Conservation (phyloP, 2,329 filamentous ascomycete species). For the Botrytis porri region DNA sequence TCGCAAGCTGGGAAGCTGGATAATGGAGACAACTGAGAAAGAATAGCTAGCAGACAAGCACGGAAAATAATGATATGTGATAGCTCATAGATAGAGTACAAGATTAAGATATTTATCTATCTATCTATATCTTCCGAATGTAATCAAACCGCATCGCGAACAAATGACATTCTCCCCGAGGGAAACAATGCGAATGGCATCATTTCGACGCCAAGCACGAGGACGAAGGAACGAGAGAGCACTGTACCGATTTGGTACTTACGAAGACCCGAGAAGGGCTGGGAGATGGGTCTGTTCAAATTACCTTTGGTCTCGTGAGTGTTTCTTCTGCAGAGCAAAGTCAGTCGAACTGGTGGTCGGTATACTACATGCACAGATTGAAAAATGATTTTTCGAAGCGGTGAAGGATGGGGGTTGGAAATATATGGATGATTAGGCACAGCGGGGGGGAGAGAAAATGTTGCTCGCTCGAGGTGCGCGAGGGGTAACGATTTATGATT, state of each 20-base stretch:
- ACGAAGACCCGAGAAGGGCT: conserved; percentile 1
- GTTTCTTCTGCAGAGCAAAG: not conserved
- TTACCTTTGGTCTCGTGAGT: conserved; percentile 13
- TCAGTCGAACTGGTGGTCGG: not conserved
- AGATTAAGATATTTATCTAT: not conserved
- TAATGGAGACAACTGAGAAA: not conserved
- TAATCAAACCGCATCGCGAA: not conserved
- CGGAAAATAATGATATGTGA: not conserved
- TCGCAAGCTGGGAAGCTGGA: not conserved
- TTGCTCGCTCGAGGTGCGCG: not conserved
- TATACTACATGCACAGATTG: not conserved
- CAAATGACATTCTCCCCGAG: not conserved
- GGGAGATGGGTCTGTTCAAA: not conserved
- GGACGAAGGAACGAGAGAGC: not conserved
- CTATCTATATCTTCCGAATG: not conserved
- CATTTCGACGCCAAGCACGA: not conserved
- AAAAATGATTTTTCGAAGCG: not conserved
- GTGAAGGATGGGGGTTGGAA: conserved; percentile 8
- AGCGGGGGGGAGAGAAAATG: not conserved
- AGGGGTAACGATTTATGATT: conserved; percentile 4
- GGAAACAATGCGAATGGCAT: not conserved
- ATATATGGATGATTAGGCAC: not conserved
- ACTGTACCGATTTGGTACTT: not conserved
- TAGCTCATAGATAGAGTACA: not conserved
- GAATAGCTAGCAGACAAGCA: not conserved